Percentiles rank a stretch among this genome's conserved stretches.
Conservation (phyloP, 1,284 basidiomycete species). For the Anthracocystis setariae region DNA sequence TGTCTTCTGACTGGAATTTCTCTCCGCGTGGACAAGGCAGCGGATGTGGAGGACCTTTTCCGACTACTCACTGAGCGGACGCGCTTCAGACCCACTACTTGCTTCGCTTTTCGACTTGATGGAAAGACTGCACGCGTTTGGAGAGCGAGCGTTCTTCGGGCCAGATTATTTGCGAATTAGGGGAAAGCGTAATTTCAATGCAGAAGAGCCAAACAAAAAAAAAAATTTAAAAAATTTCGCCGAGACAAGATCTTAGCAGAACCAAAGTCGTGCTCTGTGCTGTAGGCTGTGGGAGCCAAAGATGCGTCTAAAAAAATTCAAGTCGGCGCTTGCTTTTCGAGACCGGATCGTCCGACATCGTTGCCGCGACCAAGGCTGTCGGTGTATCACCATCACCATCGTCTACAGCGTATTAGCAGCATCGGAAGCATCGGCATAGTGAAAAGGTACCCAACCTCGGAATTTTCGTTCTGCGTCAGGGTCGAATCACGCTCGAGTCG, state of each 20-base stretch:
- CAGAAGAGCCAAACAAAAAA: no score
- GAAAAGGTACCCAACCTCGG: no score
- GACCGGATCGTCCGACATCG: conserved; percentile 27
- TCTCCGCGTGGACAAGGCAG: no score
- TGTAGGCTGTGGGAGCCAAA: no score
- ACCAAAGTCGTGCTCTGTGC: neutral
- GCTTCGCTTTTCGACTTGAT: no score
- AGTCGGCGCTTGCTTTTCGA: neutral
- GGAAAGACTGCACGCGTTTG: conserved; percentile 3
- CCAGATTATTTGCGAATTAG: no score
- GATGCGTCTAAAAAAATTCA: conserved; percentile 6
- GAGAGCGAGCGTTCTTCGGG: neutral
- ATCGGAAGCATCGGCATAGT: neutral
- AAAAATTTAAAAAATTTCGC: conserved; percentile 24
- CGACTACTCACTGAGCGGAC: no score
- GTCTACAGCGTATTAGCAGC: neutral
- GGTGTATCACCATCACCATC: conserved; percentile 1
- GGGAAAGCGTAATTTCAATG: conserved; percentile 3
- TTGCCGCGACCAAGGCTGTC: neutral
- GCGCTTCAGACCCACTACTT: no score
- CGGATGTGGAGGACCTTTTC: no score
- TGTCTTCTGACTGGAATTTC: no score
- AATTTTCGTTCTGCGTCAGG: no score
- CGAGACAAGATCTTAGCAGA: conserved; percentile 1
- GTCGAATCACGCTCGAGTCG: no score